Evolutionary conservation across 2,329 filamentous ascomycete species (phyloP).

Genomic region (Fusarium metavorans): DNA sequence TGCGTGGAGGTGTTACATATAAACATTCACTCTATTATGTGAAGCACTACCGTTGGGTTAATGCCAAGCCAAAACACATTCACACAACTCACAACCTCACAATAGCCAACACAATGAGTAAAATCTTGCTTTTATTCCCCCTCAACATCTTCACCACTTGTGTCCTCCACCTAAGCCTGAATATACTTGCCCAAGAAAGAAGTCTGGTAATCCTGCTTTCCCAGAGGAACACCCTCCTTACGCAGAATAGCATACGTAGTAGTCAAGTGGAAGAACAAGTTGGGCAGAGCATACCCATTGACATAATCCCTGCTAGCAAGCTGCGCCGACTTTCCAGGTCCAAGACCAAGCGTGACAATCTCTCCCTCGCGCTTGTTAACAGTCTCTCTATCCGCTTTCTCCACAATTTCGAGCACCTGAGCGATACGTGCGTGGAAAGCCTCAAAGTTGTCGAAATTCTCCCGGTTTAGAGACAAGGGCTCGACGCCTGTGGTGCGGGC

Average conservation of each 20-base stretch:
- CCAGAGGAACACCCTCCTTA: slow-evolving; percentile 70
- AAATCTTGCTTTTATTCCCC: not conserved
- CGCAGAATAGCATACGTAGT: slow-evolving; percentile 72
- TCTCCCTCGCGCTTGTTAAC: slow-evolving; percentile 49
- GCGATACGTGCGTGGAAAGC: slow-evolving; percentile 51
- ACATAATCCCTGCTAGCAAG: slow-evolving; percentile 56
- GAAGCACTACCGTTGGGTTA: not conserved
- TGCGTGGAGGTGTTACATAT: too few species aligned
- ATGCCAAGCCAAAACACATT: not conserved
- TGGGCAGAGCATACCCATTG: slow-evolving; percentile 64
- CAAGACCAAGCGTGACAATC: slow-evolving; percentile 48
- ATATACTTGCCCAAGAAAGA: slow-evolving; percentile 49
- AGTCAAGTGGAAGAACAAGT: slow-evolving; percentile 73
- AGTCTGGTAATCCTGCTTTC: slow-evolving; percentile 68
- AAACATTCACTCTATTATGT: too few species aligned
- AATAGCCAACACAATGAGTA: not conserved
- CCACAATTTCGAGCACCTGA: slow-evolving; percentile 45
- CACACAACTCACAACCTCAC: not conserved
- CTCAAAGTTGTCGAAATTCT: slow-evolving; percentile 50
- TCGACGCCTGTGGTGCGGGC: slow-evolving; percentile 50
- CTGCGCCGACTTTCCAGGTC: slow-evolving; percentile 42
- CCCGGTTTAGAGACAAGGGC: slow-evolving; percentile 40
- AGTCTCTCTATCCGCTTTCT: slow-evolving; percentile 48
- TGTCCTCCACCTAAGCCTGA: not conserved
- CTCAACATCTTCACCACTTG: not conserved